Base-by-base conservation (phyloP, 305 asterid genomes). In the Ilex paraguariensis region DNA sequence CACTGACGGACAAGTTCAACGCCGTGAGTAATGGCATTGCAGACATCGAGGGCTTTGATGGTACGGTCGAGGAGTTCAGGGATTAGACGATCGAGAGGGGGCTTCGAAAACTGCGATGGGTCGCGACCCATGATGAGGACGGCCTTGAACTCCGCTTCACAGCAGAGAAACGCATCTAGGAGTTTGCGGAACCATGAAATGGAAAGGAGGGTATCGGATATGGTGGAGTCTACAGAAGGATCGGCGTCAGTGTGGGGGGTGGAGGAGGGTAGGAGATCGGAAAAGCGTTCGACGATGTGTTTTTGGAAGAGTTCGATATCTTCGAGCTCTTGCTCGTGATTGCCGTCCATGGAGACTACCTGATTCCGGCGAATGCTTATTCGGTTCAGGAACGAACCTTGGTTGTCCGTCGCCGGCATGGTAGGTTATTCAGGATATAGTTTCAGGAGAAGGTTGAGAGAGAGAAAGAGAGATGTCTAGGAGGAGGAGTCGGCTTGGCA, bases 361-460 rank as follows among this genome's bases (percentile, higher is more conserved):
- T 87, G 95, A 73, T 78, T 85, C 42, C 97, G 91, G 54, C 98
- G 96, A 72, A 89, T 87, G 84, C 98, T 92, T 6, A 91, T 87
- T 63, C 94, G 91, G 83, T 91, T 87, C 64, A 89, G 85, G 79
- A 89, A 87, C 6, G 95, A 92, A 36, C 81, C 75, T 66, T 82
- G 93, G 17, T 72, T 72, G 40, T 88, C 97, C 3, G 88, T 72
- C 7, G 64, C 75, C 67, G 86, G 94, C 96, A 91, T 91, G 50
- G 7, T 36, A 0, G 42, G 42, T 36, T 36, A 8, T 63, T 57
- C 63, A 31, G 36, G 13, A 31, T 44, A 32, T 46, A 11, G 42
- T 36, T 36, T 2, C 4, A 36, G 42, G 42, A 36, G 42, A 36
- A 36, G 9, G 42, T 36, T 46, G 2, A 11, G 1, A 46, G 21